Evolutionary conservation across 352 stramenopile genomes (phyloP).

Genomic region (Pythium utonaiense): DNA sequence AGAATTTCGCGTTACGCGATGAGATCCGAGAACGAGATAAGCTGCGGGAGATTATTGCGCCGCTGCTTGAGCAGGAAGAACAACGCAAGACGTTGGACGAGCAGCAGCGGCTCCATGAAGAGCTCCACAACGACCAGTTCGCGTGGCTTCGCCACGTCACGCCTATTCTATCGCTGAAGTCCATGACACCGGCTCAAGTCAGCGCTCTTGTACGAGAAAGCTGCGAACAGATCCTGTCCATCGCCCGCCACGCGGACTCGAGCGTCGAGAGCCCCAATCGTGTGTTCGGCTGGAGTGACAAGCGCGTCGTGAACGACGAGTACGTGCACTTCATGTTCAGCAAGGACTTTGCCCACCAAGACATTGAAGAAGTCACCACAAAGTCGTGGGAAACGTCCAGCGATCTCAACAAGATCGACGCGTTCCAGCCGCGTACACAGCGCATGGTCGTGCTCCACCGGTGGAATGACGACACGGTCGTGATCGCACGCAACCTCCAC

Average conservation of each 20-base stretch:
- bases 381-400: conserved; percentile 26
- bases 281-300: conserved; percentile 25
- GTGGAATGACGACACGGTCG: conserved; percentile 23
- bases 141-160: conserved; percentile 19
- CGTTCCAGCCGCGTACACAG: conserved; percentile 23
- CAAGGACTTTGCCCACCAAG: conserved; percentile 27
- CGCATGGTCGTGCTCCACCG: conserved; percentile 18
- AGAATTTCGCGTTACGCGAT: conserved; percentile 21
- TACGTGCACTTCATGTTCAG: conserved; percentile 28
- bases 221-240: conserved; percentile 18
- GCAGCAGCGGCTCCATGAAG: conserved; percentile 17
- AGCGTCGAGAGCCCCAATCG: conserved; percentile 9
- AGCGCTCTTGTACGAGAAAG: conserved; percentile 13
- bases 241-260: conserved; percentile 13
- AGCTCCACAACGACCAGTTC: conserved; percentile 13
- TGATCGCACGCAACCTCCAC: conserved; percentile 21
- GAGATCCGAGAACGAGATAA: conserved; percentile 18
- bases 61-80: conserved; percentile 25
- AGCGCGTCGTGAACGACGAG: conserved; percentile 21
- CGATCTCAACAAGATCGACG: conserved; percentile 18
- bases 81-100: conserved; percentile 20
- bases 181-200: neutral
- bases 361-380: conserved; percentile 15
- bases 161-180: conserved; percentile 16
- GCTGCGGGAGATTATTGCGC: conserved; percentile 9